Percentiles rank a stretch among this genome's conserved stretches.
These are phyloP conservation scores for Eucalyptus leucophloia DNA, from an alignment of 345 rosid genomes.

Conservation along the genomic window DNA sequence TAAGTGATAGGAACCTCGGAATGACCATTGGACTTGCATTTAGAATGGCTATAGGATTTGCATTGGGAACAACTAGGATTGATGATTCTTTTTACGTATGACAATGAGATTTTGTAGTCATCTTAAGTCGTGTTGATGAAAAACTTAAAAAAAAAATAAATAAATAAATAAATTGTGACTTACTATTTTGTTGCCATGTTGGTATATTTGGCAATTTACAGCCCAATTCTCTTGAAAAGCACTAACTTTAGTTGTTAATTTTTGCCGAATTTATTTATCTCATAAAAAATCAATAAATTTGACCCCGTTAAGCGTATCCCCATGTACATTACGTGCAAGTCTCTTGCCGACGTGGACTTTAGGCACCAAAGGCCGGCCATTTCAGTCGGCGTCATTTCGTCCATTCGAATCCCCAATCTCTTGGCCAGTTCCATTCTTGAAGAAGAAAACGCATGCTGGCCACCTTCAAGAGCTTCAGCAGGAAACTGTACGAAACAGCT, in stretches of 20 bases:
- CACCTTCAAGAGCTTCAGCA: slow-evolving; percentile 79
- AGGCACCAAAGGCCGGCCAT: background rate
- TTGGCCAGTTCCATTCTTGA: slow-evolving; percentile 72
- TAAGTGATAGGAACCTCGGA: too few species aligned
- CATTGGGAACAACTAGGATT: too few species aligned
- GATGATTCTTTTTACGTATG: too few species aligned
- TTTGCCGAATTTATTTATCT: background rate
- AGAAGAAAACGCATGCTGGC: slow-evolving; percentile 50
- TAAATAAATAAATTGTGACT: background rate
- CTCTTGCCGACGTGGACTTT: background rate
- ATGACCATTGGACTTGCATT: too few species aligned
- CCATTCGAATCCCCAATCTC: slow-evolving; percentile 63
- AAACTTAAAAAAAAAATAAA: background rate
- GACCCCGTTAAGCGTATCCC: background rate
- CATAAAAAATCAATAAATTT: background rate
- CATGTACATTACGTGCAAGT: background rate
- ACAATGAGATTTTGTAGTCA: background rate
- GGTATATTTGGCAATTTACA: background rate
- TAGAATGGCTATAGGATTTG: too few species aligned
- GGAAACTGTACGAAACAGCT: slow-evolving; percentile 63
- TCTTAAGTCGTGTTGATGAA: background rate
- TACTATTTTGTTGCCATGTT: background rate
- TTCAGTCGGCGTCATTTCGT: slow-evolving; percentile 63
- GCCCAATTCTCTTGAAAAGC: background rate
- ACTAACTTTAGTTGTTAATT: background rate